Base-by-base conservation (phyloP, 2,329 filamentous ascomycete genomes). In the Biscogniauxia mediterranea region DNA sequence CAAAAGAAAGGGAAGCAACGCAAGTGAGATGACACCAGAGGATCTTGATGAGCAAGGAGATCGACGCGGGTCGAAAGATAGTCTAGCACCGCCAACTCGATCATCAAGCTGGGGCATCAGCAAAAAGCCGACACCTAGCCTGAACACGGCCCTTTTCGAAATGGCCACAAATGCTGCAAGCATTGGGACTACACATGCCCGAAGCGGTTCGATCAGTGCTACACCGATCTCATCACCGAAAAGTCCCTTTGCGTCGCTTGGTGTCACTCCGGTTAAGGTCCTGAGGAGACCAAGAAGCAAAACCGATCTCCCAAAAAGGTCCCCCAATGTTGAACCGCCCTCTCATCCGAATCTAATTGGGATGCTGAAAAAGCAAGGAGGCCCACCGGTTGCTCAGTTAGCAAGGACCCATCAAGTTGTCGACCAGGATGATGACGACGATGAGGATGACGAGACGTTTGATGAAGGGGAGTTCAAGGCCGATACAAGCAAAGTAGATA, bases 401-500 rank as follows among this genome's bases (percentile, higher is more conserved):
- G 78, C 75, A 42, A 82, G 66, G 75, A 75, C 60, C 60, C 74
- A 61, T 69, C 74, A 46, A 20, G 79, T 81, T 11, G 76, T 80
- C 21, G 81, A 82, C 2, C 79, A 80, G 0, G 83, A 84, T 2
- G 76, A 81, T 1, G 85, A 87, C 2, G 85, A 89, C 0, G 85
- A 89, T 2, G 85, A 88, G 1, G 86, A 88, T 1, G 81, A 84
- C 13, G 82, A 83, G 2, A 65, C 72, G 5, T 72, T 75, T 38
- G 85, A 89, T 46, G 88, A 89, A 46, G 79, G 80, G 28, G 85
- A 87, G 6, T 76, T 89, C 64, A 85, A 83, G 54, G 83, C 85
- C 71, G 86, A 89, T 54, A 81, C 88, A 5, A 80, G 80, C 46
- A 84, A 88, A 62, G 77, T 86, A 15, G 86, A 91, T 9, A 89